Base-by-base conservation (phyloP, 306 rosid species). In the Gastrolobium bilobum region DNA sequence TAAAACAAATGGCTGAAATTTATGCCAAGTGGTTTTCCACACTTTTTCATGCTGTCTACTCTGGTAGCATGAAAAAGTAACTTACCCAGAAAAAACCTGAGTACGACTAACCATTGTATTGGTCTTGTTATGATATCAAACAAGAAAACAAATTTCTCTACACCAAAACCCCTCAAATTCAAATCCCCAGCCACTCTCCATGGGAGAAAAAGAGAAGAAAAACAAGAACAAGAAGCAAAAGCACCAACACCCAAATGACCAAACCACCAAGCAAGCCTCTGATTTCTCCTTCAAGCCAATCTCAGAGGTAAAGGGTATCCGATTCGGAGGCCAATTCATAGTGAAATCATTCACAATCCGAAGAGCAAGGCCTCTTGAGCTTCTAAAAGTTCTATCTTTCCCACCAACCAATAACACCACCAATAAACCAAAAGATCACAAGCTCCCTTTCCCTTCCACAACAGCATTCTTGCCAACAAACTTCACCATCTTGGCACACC, bases 321-420 rank as follows among this genome's bases (percentile, higher is more conserved):
- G 97, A 48, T 96, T 96, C 30, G 99, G 99, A 13, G 96, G 97
- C 63, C 99, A 96, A n/a, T 90, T 93, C 98, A 77, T 96, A 46
- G 94, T 93, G 4, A 96, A 93, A 80, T 96, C 99, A 38, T 96
- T 96, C 88, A 89, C 99, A 57, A 83, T 96, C 83, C 86, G 99
- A 6, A 88, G 92, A 40, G 96, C 99, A 33, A 76, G 87, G 39
- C 96, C 99, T 0, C 46, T 87, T 0, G 96, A 96, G 64, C 92
- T 96, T 54, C 87, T 93, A 11, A 89, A 87, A 33, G 86, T 96
- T 37, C 93, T 96, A 3, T 91, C 96, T 10, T 87, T 90, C 37
- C 96, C 97, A 30, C 87, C 96, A n/a, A 71, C 88, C 83, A 79
- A 65, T 57, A 82, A 75, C 8, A 37, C 6, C 33, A 60, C 60